Base-by-base conservation (phyloP, 768 basidiomycete genomes). In the Boletus pseudo-olivaceus region DNA sequence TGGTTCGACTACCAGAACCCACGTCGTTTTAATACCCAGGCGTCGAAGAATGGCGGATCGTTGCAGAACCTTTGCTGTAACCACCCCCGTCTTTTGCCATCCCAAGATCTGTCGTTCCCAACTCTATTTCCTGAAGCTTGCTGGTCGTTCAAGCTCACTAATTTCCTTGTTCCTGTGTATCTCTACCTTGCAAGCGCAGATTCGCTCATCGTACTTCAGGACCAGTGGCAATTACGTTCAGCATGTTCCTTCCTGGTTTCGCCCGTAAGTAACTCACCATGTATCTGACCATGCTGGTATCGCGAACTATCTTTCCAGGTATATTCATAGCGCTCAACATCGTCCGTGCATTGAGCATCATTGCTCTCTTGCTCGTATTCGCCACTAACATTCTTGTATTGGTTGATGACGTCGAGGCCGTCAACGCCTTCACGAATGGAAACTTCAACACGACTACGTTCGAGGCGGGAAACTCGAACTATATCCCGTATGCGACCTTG, bases 351-450 rank as follows among this genome's bases (percentile, higher is more conserved):
- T 66, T 97, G 57, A 92, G 89, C 68, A 78, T 96, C 67, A 71
- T 94, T 60, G 80, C 84, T 17, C 80, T 96, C 53, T 72, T 92
- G 27, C 82, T 95, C 46, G 89, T 93, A 8, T 88, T 96, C 60
- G 74, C 88, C 12, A 88, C 82, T 69, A 89, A 80, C 52, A 83
- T 90, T 62, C 65, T 88, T 59, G 82, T 84, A 54, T 76, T 91
- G 73, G 88, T 85, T 56, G 83, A 80, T 53, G 90, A 92, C 63
- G 73, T 92, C 68, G 76, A 86, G 60, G 88, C 80, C 2, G 87
- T 93, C 59, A 90, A 90, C 65, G 70, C 69, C 45, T 88, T 88
- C 67, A 64, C 70, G 33, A 68, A 73, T 14, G 76, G 68, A 4
- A 50, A 67, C 61, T 77, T 67, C 68, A 72, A 64, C 39, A 55